Conservation (phyloP, 176 grass and related monocot species). For the Ampelocalamus luodianensis region DNA sequence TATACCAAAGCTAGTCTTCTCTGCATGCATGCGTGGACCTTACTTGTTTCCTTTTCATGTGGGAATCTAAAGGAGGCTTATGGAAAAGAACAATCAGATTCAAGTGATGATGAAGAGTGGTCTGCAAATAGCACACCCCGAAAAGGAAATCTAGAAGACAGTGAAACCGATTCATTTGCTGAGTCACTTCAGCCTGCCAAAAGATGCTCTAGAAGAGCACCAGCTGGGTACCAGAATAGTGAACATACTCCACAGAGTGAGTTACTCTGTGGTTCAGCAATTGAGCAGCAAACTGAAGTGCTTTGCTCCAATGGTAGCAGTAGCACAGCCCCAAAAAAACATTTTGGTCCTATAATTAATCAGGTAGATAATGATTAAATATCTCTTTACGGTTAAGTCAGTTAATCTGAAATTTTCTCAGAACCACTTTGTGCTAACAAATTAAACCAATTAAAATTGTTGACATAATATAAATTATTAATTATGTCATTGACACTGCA, state of each 20-base stretch:
- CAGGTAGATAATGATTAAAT: constrained; percentile 53
- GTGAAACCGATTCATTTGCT: constrained; percentile 43
- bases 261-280: constrained; percentile 22
- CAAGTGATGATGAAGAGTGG: constrained; percentile 90
- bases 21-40: constrained; percentile 24
- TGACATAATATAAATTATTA: constrained; percentile 11
- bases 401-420: constrained; percentile 1
- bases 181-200: constrained; percentile 34
- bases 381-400: not conserved
- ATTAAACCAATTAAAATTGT: constrained; percentile 28
- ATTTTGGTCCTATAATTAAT: constrained; percentile 49
- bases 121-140: constrained; percentile 50
- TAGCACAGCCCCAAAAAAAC: constrained; percentile 31
- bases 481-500: not conserved
- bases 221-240: constrained; percentile 19
- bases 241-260: constrained; percentile 40
- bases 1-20: constrained; percentile 17
- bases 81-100: constrained; percentile 65
- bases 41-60: constrained; percentile 35
- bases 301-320: constrained; percentile 46
- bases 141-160: constrained; percentile 57
- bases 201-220: constrained; percentile 41
- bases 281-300: constrained; percentile 39
- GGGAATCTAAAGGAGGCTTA: constrained; percentile 72
- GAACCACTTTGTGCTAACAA: not conserved